Conservation (phyloP, 2,329 filamentous ascomycete species). For the Botrytis medusae region DNA sequence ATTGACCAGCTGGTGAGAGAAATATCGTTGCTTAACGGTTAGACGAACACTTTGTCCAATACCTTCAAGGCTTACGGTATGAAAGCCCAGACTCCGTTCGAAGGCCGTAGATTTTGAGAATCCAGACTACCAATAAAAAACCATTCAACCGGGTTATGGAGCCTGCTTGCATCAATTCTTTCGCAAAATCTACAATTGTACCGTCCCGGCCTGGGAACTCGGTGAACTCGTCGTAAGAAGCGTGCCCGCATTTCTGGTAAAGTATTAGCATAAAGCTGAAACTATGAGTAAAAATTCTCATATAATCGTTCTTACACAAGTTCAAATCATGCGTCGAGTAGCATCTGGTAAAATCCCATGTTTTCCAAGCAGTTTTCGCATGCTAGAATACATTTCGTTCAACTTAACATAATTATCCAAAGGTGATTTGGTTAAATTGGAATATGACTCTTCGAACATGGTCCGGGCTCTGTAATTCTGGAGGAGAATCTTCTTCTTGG, state of each 20-base stretch:
- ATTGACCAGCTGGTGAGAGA: neutral
- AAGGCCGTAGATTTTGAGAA: too few relatives aligned
- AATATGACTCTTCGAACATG: neutral
- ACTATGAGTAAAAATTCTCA: neutral
- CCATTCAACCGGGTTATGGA: neutral
- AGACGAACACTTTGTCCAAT: neutral
- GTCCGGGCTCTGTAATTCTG: neutral
- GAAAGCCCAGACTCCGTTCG: neutral
- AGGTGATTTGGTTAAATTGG: too few relatives aligned
- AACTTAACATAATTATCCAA: neutral
- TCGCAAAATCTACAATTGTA: neutral
- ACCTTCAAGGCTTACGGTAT: neutral
- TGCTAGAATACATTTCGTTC: too few relatives aligned
- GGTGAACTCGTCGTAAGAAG: neutral
- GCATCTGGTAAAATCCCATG: neutral
- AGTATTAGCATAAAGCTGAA: neutral
- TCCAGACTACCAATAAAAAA: neutral
- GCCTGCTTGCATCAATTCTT: slow-evolving; percentile 4
- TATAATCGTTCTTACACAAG: neutral
- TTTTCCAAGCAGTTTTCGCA: neutral
- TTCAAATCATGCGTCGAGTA: neutral
- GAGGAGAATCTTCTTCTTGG: neutral
- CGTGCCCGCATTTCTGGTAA: neutral
- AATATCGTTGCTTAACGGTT: neutral
- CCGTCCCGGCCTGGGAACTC: neutral